These are phyloP conservation scores for Anethum foeniculum DNA, from an alignment of 140 eudicot genomes.

Conservation along the genomic window DNA sequence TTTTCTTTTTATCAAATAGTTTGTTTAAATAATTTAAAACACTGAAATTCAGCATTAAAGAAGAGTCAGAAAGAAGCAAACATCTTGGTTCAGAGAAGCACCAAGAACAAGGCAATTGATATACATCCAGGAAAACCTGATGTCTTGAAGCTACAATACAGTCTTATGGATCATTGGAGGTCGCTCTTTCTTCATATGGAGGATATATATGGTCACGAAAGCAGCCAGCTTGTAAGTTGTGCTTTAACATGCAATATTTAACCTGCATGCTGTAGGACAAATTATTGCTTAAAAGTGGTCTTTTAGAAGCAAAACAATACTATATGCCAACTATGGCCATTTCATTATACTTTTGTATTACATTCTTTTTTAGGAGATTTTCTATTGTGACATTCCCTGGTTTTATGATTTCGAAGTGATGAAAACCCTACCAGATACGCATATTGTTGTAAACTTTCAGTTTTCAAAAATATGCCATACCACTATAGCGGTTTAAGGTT, in stretches of 20 bases:
- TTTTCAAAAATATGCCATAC: neutral
- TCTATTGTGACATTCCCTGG: neutral
- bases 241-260: slow-evolving; percentile 1
- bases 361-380: neutral
- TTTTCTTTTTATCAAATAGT: neutral
- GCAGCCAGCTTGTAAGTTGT: slow-evolving; percentile 66
- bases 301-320: neutral
- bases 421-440: neutral
- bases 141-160: slow-evolving; percentile 28
- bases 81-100: slow-evolving; percentile 42
- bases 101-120: slow-evolving; percentile 28
- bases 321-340: neutral
- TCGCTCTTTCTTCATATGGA: slow-evolving; percentile 81
- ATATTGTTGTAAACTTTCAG: neutral
- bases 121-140: slow-evolving; percentile 20
- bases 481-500: neutral
- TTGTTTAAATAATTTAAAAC: neutral
- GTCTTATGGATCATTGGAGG: slow-evolving; percentile 60
- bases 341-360: neutral
- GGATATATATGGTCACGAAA: slow-evolving; percentile 45
- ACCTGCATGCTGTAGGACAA: neutral
- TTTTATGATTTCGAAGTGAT: neutral
- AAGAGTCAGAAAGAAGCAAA: slow-evolving; percentile 85
- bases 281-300: neutral
- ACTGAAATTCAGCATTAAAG: slow-evolving; percentile 31